These are phyloP conservation scores for Lasiodiplodia citricola DNA, from an alignment of 2,329 filamentous ascomycete species.

Conservation along the genomic window DNA sequence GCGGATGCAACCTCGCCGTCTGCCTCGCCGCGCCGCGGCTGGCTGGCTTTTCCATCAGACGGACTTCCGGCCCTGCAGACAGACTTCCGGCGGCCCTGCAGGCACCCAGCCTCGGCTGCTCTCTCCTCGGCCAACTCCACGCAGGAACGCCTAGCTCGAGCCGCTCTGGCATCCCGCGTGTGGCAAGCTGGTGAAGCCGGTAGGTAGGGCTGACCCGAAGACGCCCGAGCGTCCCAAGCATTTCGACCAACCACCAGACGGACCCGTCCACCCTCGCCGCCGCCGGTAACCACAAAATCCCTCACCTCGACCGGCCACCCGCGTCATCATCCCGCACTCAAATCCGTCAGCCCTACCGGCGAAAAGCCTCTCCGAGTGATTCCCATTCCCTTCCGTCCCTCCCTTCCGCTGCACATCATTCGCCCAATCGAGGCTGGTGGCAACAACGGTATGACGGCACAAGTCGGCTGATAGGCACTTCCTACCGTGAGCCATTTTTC, in stretches of 20 bases:
- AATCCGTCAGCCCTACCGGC: constrained; percentile 20
- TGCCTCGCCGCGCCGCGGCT: neutral
- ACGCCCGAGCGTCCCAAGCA: constrained; percentile 1
- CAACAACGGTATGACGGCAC: neutral
- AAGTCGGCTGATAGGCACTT: neutral
- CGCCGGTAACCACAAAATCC: constrained; percentile 2
- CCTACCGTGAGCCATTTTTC: constrained; percentile 16
- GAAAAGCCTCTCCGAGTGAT: neutral
- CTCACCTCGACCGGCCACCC: neutral
- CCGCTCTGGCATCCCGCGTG: constrained; percentile 7
- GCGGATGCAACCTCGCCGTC: neutral
- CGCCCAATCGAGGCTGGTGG: neutral
- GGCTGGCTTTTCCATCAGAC: neutral
- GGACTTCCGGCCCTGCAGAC: neutral
- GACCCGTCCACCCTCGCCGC: neutral
- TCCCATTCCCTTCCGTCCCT: neutral
- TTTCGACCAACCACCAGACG: neutral
- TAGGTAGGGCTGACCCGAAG: constrained; percentile 21
- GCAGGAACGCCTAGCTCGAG: neutral
- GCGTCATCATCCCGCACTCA: constrained; percentile 13
- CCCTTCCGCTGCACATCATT: constrained; percentile 14
- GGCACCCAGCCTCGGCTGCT: neutral
- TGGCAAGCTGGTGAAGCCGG: neutral
- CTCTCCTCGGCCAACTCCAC: neutral
- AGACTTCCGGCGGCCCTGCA: neutral